Evolutionary conservation across 108 stramenopile genomes (phyloP).

Genomic region (Cyclostephanos tholiformis): DNA sequence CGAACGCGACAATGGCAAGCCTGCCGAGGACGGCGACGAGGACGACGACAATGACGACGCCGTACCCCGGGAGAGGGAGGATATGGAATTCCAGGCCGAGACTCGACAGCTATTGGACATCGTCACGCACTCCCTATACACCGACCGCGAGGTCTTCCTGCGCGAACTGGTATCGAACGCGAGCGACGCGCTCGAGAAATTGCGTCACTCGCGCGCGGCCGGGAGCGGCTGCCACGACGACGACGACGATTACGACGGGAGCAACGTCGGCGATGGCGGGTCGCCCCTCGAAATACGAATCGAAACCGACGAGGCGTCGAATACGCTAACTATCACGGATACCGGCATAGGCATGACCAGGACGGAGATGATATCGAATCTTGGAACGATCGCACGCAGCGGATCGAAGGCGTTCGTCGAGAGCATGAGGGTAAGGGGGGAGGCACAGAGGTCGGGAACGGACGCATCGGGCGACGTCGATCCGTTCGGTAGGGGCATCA

Average conservation of each 20-base stretch:
- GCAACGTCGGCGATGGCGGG: slow-evolving; percentile 43
- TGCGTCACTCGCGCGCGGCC: slow-evolving; percentile 85
- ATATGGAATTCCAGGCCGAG: slow-evolving; percentile 92
- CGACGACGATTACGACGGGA: neutral
- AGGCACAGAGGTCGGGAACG: slow-evolving; percentile 22
- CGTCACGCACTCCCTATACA: slow-evolving; percentile 98
- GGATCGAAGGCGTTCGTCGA: slow-evolving; percentile 94
- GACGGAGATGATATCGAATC: slow-evolving; percentile 87
- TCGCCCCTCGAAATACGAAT: slow-evolving; percentile 82
- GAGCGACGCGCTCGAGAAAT: slow-evolving; percentile 95
- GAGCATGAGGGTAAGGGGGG: slow-evolving; percentile 61
- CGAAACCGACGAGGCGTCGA: slow-evolving; percentile 80
- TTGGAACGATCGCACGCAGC: slow-evolving; percentile 97
- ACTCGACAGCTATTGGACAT: slow-evolving; percentile 87
- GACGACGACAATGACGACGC: slow-evolving; percentile 9
- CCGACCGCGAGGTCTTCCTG: slow-evolving; percentile 98
- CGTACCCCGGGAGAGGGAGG: slow-evolving; percentile 30
- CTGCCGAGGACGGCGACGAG: neutral
- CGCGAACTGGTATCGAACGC: slow-evolving; percentile 97
- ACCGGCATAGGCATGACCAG: slow-evolving; percentile 95
- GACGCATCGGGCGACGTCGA: slow-evolving; percentile 26
- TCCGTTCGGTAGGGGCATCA: slow-evolving; percentile 73
- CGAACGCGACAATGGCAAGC: too few species aligned
- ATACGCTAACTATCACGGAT: slow-evolving; percentile 93
- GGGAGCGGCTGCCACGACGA: slow-evolving; percentile 7